Base-by-base conservation (phyloP, 345 rosid species). In the Euphorbia pulcherrima region DNA sequence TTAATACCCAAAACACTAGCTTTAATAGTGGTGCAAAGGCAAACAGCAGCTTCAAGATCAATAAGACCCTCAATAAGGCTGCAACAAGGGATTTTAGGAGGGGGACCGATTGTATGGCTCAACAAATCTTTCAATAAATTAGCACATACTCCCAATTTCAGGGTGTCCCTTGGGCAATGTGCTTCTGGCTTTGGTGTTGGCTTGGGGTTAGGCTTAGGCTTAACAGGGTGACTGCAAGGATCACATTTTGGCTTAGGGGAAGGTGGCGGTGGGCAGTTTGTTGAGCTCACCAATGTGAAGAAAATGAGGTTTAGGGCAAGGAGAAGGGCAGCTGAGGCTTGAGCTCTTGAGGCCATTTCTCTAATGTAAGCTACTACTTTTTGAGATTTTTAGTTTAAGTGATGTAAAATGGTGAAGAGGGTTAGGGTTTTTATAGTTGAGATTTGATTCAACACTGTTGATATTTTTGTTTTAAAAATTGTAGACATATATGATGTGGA, bases 21-120 rank as follows among this genome's bases (percentile, higher is more conserved):
- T 54, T 86, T 85, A 52, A 87, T 75, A 73, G 89, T 86, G 35
- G 96, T 92, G 82, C 96, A 87, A 23, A 89, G 90, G 83, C 96
- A 92, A 48, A 77, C 86, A 13, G 92, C 92, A 7, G 88, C 97
- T 67, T 92, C 92, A 1, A 87, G 79, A 79, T 88, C 90, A 30
- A 71, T 83, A 51, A 86, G 82, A 60, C 76, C 83, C 0, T 76
- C 54, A 35, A 92, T 58, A 61, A 92, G 82, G 61, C 79, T 64
- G 72, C 93, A 86, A 72, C 89, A 89, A 27, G 90, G 89, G 8
- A 69, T 81, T 74, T 80, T 83, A 20, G 91, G 86, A 18, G 92
- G 89, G 23, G 77, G 79, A 17, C 89, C 88, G 37, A 81, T 62
- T 18, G 77, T 83, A 58, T 83, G 13, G 46, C 82, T 64, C 63